Evolutionary conservation across 2,329 filamentous ascomycete species (phyloP), one percentile per base, ranked within the genome.

Genomic region (Clathrospora elynae): DNA sequence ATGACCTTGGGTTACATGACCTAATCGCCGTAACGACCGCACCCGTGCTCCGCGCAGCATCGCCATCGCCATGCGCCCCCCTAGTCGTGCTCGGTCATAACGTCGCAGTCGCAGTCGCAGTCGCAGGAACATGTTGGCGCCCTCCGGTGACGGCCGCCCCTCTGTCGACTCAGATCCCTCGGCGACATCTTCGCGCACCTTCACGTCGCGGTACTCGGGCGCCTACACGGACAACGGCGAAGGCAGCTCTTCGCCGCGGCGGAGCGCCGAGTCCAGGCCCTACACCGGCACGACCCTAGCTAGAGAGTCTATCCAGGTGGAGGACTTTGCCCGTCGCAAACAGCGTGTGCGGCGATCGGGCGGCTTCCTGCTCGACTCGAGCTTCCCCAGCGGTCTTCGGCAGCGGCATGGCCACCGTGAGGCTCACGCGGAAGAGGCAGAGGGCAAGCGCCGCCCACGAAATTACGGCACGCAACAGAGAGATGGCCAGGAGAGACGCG

Each of bases 311-410:
- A 57, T 63, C 30, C 52, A 59, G 16, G 63, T 64, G 35, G 59
- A 61, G 25, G 66, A 70, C 43, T 64, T 67, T 53, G 59, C 59
- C 32, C 58, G 54, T 32, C 57, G 62, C 29, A 58, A 59, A 38
- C 62, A 62, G 30, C 55, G 62, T 14, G 46, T 55, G 4, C 59
- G 63, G 37, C 65, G 62, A 37, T 66, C 70, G 10, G 72, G 71
- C 16, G 73, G 73, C 22, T 76, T 75, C 44, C 55, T 81, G 28
- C 62, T 80, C 24, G 75, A 78, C 23, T 59, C 69, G 13, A 53
- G 70, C 53, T 62, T 72, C 48, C 48, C 62, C 49, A 64, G 48
- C 28, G 51, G 48, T 14, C 50, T 58, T 8, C 55, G 51, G 19
- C 66, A 28, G 48, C 64, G 53, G 50, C 61, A 46, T 46, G 64